Conservation (phyloP, 1,139 yeast species). For the Debaryomyces psychrophilus region DNA sequence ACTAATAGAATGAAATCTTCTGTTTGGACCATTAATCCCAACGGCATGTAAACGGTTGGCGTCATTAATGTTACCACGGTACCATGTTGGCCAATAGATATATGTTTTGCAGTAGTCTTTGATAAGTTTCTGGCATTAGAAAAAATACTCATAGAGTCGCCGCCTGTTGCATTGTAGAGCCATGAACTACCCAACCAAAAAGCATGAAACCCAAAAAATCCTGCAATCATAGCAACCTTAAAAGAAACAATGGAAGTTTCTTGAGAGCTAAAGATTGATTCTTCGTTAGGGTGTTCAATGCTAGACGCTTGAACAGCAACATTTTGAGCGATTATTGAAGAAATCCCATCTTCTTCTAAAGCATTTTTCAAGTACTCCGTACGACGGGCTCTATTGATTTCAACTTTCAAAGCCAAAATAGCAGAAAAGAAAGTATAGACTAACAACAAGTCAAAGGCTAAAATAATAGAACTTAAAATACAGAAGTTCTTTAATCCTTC, state of each 20-base stretch:
- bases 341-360: slow-evolving; percentile 91
- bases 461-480: slow-evolving; percentile 70
- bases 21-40: slow-evolving; percentile 60
- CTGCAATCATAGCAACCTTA: slow-evolving; percentile 67
- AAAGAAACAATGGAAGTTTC: slow-evolving; percentile 55
- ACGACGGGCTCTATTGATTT: slow-evolving; percentile 85
- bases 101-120: slow-evolving; percentile 42
- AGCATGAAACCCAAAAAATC: slow-evolving; percentile 72
- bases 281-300: slow-evolving; percentile 40
- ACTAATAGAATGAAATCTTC: slow-evolving; percentile 64
- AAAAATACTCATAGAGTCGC: slow-evolving; percentile 26
- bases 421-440: slow-evolving; percentile 86
- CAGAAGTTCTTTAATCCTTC: slow-evolving; percentile 85
- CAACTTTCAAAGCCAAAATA: slow-evolving; percentile 83
- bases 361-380: slow-evolving; percentile 80
- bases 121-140: slow-evolving; percentile 41
- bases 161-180: slow-evolving; percentile 51
- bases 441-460: slow-evolving; percentile 72
- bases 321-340: slow-evolving; percentile 66
- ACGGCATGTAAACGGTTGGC: slow-evolving; percentile 68
- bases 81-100: slow-evolving; percentile 49
- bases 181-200: slow-evolving; percentile 77
- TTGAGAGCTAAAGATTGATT: slow-evolving; percentile 29
- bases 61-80: slow-evolving; percentile 70
- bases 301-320: slow-evolving; percentile 64